Evolutionary conservation across 345 rosid species (phyloP).

Genomic region (Cardamine occulta): DNA sequence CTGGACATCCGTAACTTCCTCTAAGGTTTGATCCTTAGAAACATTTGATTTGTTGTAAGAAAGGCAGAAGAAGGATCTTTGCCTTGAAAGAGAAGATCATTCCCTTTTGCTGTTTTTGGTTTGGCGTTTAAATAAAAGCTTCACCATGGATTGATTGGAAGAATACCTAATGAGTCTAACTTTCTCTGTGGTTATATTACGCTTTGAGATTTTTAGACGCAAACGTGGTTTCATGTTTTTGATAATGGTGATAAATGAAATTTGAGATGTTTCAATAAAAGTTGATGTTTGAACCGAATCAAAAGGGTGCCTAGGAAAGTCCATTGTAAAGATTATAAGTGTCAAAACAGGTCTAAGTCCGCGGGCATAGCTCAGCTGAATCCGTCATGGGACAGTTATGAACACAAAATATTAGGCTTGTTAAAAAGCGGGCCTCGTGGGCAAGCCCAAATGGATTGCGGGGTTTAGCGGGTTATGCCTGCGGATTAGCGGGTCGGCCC

Average conservation of each 20-base stretch:
- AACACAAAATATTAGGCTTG: too few relatives aligned
- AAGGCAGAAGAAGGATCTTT: slow-evolving; percentile 25
- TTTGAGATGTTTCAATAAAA: neutral
- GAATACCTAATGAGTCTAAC: slow-evolving; percentile 3
- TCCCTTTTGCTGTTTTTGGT: slow-evolving; percentile 24
- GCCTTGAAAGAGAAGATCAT: slow-evolving; percentile 17
- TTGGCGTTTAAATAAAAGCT: slow-evolving; percentile 31
- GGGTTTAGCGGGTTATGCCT: too few relatives aligned
- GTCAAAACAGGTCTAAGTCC: too few relatives aligned
- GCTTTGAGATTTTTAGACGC: slow-evolving; percentile 19
- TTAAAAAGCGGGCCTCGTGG: too few relatives aligned
- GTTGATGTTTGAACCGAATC: neutral
- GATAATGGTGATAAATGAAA: slow-evolving; percentile 34
- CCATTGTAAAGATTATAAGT: neutral
- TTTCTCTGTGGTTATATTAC: slow-evolving; percentile 27
- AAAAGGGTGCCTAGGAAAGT: neutral
- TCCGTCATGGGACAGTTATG: too few relatives aligned
- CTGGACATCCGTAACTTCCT: slow-evolving; percentile 93
- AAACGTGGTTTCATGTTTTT: slow-evolving; percentile 25
- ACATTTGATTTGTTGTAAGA: slow-evolving; percentile 43
- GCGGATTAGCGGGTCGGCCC: too few relatives aligned
- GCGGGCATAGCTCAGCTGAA: too few relatives aligned
- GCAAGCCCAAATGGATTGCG: too few relatives aligned
- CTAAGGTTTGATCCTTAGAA: slow-evolving; percentile 41
- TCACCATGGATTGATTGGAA: slow-evolving; percentile 26